A percentile compares a stretch with the other conserved stretches of the same genome.
phyloP scores from a whole-genome alignment of 352 stramenopile species.

The Phytophthora chlamydospora region DNA sequence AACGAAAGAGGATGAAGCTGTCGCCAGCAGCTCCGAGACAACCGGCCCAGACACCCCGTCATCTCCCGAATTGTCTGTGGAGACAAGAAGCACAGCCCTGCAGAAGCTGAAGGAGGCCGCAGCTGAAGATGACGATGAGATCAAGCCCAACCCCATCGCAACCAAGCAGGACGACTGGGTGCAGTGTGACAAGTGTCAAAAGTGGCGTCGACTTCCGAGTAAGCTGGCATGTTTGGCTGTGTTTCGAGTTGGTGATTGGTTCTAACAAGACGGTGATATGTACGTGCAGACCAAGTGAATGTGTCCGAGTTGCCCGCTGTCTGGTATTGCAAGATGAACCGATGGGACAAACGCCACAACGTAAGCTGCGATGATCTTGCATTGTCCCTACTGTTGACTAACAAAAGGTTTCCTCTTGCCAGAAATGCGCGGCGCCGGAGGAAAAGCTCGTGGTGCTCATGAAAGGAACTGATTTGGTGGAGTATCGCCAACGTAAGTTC shows the following conservation, averaged over 20 bases:
- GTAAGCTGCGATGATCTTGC: conserved; percentile 36
- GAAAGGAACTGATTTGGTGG: conserved; percentile 66
- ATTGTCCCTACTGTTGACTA: neutral
- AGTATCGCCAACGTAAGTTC: conserved; percentile 75
- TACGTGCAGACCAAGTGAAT: conserved; percentile 74
- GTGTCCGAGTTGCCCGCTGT: conserved; percentile 71
- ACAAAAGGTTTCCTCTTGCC: neutral
- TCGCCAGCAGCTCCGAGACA: conserved; percentile 22
- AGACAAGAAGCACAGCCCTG: conserved; percentile 58
- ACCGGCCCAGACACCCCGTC: conserved; percentile 5
- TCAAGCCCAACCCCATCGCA: conserved; percentile 51
- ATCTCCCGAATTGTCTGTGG: conserved; percentile 48
- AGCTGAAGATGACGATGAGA: conserved; percentile 47
- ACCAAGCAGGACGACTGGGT: conserved; percentile 89
- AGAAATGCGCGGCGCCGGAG: conserved; percentile 81
- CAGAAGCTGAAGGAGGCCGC: conserved; percentile 57
- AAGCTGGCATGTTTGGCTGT: conserved; percentile 16
- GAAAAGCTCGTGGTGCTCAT: conserved; percentile 74
- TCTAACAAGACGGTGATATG: conserved; percentile 1
- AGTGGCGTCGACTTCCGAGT: conserved; percentile 85
- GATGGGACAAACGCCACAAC: conserved; percentile 82
- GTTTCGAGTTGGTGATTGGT: neutral
- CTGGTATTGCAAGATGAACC: conserved; percentile 91
- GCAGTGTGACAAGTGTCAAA: conserved; percentile 88
- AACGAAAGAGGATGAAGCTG: conserved; percentile 21